Conservation (phyloP, 2,329 filamentous ascomycete genomes). For the Mariannaea sp. region DNA sequence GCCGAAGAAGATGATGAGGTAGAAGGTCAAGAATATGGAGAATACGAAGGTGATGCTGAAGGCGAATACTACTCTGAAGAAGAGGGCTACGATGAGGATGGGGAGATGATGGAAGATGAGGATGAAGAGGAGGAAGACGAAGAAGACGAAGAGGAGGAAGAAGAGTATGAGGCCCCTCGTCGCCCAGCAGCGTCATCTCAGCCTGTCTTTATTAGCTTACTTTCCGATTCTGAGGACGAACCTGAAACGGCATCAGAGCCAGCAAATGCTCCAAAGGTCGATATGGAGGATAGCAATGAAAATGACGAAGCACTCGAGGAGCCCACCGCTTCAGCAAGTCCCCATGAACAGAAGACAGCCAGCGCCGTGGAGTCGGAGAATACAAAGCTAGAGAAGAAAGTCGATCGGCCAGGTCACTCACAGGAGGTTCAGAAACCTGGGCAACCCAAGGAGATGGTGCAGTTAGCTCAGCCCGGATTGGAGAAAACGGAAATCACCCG, state of each 20-base stretch:
- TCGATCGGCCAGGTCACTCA: background rate
- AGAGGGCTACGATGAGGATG: constrained; percentile 38
- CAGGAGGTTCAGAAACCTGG: background rate
- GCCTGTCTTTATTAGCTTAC: constrained; percentile 52
- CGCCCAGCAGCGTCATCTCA: constrained; percentile 32
- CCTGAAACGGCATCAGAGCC: constrained; percentile 26
- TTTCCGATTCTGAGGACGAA: constrained; percentile 54
- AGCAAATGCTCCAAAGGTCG: background rate
- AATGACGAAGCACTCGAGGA: background rate
- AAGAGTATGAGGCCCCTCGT: constrained; percentile 21
- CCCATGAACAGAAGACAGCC: background rate
- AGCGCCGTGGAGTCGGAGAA: background rate
- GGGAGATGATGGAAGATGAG: constrained; percentile 38
- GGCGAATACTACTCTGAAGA: constrained; percentile 19
- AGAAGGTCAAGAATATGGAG: constrained; percentile 13
- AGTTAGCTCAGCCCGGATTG: background rate
- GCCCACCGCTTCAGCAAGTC: background rate
- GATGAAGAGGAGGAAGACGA: constrained; percentile 28
- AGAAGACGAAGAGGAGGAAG: constrained; percentile 16
- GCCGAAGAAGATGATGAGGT: constrained; percentile 33
- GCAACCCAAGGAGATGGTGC: background rate
- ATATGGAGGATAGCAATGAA: background rate
- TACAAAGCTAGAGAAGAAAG: background rate
- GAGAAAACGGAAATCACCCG: background rate
- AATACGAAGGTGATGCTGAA: constrained; percentile 26